Percentiles rank a stretch among this genome's conserved stretches.
Evolutionary conservation across 164 flowering plant species (phyloP).

Genomic region (Warburgia ugandensis): DNA sequence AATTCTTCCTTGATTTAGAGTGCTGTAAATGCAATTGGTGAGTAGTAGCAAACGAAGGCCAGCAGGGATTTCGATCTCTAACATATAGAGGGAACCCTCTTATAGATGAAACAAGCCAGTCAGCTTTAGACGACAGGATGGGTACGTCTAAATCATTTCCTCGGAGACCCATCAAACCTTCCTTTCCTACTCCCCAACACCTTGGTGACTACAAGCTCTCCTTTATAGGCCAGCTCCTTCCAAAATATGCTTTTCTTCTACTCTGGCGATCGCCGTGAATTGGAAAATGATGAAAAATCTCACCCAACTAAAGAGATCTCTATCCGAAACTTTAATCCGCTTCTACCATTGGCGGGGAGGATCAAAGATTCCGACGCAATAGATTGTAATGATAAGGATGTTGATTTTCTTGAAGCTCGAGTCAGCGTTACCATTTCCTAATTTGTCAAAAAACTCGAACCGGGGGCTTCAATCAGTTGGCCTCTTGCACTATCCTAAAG

Average conservation of each 20-base stretch:
- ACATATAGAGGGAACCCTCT: too few relatives aligned
- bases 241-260: slow-evolving; percentile 6
- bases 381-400: slow-evolving; percentile 7
- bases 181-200: slow-evolving; percentile 27
- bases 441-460: neutral
- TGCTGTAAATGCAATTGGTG: too few relatives aligned
- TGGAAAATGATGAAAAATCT: neutral
- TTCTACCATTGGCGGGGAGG: slow-evolving; percentile 13
- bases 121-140: too few relatives aligned
- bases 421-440: slow-evolving; percentile 5
- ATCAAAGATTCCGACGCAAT: neutral
- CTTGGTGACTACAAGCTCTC: slow-evolving; percentile 32
- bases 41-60: too few relatives aligned
- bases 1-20: too few relatives aligned
- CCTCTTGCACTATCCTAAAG: slow-evolving; percentile 12
- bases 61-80: too few relatives aligned
- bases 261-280: neutral
- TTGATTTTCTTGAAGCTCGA: slow-evolving; percentile 2
- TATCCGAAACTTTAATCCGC: slow-evolving; percentile 3
- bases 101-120: too few relatives aligned
- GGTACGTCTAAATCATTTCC: slow-evolving; percentile 30
- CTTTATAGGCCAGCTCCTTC: slow-evolving; percentile 36
- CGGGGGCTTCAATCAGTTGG: neutral
- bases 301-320: slow-evolving; percentile 3
- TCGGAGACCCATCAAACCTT: slow-evolving; percentile 15